Evolutionary conservation across 495 filamentous ascomycete species (phyloP).

Genomic region (Talaromyces adpressus): DNA sequence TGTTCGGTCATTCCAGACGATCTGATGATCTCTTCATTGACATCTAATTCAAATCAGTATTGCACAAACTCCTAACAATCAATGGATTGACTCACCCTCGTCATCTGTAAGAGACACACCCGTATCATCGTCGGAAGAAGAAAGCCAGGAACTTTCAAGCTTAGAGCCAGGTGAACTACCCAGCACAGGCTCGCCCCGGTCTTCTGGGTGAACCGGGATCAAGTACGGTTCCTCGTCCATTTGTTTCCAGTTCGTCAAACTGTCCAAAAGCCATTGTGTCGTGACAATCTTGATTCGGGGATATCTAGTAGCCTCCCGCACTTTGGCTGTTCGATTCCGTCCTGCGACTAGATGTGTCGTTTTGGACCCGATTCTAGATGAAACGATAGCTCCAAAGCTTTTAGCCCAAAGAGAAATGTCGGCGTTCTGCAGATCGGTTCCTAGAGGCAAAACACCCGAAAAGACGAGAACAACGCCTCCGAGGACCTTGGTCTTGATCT

Average conservation of each 20-base stretch:
- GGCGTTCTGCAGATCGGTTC: constrained; percentile 65
- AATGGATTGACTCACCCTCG: constrained; percentile 23
- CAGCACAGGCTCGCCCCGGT: constrained; percentile 37
- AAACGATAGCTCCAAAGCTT: constrained; percentile 74
- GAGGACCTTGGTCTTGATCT: constrained; percentile 67
- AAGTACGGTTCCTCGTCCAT: constrained; percentile 71
- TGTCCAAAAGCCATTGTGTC: constrained; percentile 81
- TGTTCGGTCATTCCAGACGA: constrained; percentile 23
- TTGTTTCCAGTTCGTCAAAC: constrained; percentile 68
- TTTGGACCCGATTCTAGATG: constrained; percentile 45
- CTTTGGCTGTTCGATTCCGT: constrained; percentile 81
- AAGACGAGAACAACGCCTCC: constrained; percentile 67
- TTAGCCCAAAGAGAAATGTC: constrained; percentile 81
- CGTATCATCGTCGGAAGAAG: constrained; percentile 36
- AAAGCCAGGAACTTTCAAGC: constrained; percentile 32
- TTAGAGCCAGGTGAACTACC: constrained; percentile 23
- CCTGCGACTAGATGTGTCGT: constrained; percentile 67
- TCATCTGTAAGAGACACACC: constrained; percentile 33
- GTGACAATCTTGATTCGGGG: constrained; percentile 81
- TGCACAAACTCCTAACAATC: not conserved
- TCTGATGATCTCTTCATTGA: constrained; percentile 37
- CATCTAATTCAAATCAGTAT: constrained; percentile 22
- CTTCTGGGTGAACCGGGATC: constrained; percentile 55
- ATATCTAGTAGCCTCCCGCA: constrained; percentile 66
- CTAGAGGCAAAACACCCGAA: constrained; percentile 80